A percentile compares a stretch with the other conserved stretches of the same genome.
phyloP scores from a whole-genome alignment of 2,329 filamentous ascomycete genomes.

The Exophiala alcalophila region DNA sequence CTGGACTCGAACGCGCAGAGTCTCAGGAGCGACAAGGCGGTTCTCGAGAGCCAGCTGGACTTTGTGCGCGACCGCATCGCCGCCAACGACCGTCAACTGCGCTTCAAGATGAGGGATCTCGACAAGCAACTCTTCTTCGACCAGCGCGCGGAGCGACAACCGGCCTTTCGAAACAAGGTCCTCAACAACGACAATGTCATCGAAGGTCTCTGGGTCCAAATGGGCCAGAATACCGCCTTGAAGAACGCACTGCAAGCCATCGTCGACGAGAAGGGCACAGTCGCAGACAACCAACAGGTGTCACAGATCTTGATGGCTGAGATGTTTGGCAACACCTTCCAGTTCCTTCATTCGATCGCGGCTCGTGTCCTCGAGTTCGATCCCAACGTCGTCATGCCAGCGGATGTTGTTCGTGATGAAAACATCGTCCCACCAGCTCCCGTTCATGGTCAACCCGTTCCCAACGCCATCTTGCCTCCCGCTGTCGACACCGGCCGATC shows the following conservation, averaged over 20 bases:
- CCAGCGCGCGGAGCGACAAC: slow-evolving; percentile 9
- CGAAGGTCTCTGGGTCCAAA: slow-evolving; percentile 10
- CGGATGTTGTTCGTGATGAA: too few relatives aligned
- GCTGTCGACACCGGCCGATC: neutral
- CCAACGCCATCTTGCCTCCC: neutral
- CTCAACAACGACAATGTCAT: slow-evolving; percentile 17
- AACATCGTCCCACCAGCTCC: too few relatives aligned
- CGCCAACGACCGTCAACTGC: slow-evolving; percentile 13
- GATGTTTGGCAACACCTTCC: slow-evolving; percentile 15
- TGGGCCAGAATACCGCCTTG: slow-evolving; percentile 11
- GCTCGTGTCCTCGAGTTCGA: slow-evolving; percentile 7
- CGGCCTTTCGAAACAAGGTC: slow-evolving; percentile 7
- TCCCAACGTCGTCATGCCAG: too few relatives aligned
- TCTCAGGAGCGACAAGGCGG: slow-evolving; percentile 1
- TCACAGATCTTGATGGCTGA: slow-evolving; percentile 17
- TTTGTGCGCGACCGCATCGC: slow-evolving; percentile 4
- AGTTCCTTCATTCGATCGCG: slow-evolving; percentile 15
- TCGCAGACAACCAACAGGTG: slow-evolving; percentile 8
- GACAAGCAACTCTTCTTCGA: slow-evolving; percentile 4
- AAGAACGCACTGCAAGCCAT: slow-evolving; percentile 16
- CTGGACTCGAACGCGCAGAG: neutral
- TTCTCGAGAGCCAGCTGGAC: slow-evolving; percentile 2
- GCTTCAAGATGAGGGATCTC: slow-evolving; percentile 15
- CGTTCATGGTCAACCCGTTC: too few relatives aligned
- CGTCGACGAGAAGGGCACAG: slow-evolving; percentile 7